These are phyloP conservation scores for Phyllosticta paracitricarpa DNA, from an alignment of 2,329 filamentous ascomycete species.

Conservation along the genomic window DNA sequence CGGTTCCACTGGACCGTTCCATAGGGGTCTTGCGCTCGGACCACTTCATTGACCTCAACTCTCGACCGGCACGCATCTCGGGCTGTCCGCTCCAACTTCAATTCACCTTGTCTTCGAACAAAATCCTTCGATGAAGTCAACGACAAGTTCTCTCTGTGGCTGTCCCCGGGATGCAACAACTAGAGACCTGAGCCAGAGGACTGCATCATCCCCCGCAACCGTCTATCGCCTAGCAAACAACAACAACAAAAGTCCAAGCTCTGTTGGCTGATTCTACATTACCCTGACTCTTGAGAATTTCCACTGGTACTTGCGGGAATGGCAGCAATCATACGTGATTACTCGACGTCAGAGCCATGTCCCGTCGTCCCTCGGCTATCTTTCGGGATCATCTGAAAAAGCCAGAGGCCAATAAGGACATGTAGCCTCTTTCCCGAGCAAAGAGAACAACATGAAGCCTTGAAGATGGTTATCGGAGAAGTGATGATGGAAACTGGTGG, in stretches of 20 bases:
- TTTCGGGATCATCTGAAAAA: not conserved
- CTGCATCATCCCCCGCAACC: too few relatives aligned
- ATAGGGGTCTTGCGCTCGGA: not conserved
- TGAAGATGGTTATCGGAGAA: not conserved
- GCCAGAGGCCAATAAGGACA: not conserved
- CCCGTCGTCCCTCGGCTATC: not conserved
- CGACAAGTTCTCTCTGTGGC: too few relatives aligned
- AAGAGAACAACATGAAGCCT: not conserved
- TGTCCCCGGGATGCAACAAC: too few relatives aligned
- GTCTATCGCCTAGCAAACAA: too few relatives aligned
- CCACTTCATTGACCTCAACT: not conserved
- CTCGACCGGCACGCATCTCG: not conserved
- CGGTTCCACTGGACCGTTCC: not conserved
- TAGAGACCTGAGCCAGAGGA: too few relatives aligned
- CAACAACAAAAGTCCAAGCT: too few relatives aligned
- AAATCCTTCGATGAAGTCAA: too few relatives aligned
- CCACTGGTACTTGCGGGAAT: too few relatives aligned
- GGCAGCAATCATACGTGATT: not conserved
- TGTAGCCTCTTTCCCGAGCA: not conserved
- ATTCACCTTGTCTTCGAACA: too few relatives aligned
- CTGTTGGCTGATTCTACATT: too few relatives aligned
- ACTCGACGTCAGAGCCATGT: too few relatives aligned
- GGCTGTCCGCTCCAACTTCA: not conserved
- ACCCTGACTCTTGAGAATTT: too few relatives aligned
- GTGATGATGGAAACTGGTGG: not conserved